Evolutionary conservation across 2,329 filamentous ascomycete genomes (phyloP).

Genomic region (Microdochium bolleyi): DNA sequence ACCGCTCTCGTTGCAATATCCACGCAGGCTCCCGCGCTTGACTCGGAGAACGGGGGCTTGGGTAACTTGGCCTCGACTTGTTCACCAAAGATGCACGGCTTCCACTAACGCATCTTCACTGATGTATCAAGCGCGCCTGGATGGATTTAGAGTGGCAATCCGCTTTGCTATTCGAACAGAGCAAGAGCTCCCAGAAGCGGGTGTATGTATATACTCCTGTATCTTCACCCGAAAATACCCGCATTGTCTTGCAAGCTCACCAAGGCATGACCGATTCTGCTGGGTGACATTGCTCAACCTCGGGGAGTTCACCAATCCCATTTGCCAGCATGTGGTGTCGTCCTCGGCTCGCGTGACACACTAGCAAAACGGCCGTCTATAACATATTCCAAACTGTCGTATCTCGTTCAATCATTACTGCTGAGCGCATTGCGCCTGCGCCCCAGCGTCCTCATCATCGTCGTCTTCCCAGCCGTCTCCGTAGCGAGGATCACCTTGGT

Average conservation of each 20-base stretch:
- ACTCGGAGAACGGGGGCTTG: no score
- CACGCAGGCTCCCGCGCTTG: no score
- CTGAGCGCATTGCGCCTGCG: conserved; percentile 62
- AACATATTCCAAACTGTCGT: background rate
- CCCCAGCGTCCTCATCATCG: conserved; percentile 56
- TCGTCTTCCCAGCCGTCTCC: conserved; percentile 64
- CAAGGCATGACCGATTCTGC: background rate
- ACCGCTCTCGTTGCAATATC: no score
- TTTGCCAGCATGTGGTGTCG: background rate
- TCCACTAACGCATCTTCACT: no score
- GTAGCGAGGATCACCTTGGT: conserved; percentile 59
- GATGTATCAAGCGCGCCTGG: no score
- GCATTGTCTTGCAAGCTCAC: background rate
- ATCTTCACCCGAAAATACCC: no score
- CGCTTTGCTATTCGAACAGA: no score
- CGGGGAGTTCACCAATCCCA: background rate
- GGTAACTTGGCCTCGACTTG: no score
- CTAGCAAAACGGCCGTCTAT: background rate
- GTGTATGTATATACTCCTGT: no score
- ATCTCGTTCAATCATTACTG: conserved; percentile 43
- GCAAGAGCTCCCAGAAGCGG: no score
- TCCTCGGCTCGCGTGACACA: background rate
- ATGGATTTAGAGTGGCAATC: no score
- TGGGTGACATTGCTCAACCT: background rate
- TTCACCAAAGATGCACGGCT: no score